Percentiles rank a stretch among this genome's conserved stretches.
phyloP scores from a whole-genome alignment of 2,329 filamentous ascomycete genomes.

The Colletotrichum sp. region DNA sequence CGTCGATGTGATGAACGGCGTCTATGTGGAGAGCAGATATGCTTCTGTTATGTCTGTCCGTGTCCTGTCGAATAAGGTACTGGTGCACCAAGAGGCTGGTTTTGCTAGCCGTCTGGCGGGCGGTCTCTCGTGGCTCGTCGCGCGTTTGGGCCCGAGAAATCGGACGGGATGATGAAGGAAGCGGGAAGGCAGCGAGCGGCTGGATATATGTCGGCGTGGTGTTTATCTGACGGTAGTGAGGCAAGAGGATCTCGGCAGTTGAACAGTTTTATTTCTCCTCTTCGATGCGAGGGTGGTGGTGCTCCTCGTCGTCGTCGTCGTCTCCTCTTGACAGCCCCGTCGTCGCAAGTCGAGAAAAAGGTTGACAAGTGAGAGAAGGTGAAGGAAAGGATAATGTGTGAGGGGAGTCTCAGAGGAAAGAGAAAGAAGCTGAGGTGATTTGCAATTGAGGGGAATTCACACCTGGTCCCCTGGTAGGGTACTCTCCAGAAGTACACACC shows the following conservation, averaged over 20 bases:
- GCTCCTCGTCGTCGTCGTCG: not conserved
- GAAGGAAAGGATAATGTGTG: not conserved
- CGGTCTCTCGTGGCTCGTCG: not conserved
- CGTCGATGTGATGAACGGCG: not conserved
- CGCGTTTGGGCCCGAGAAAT: not conserved
- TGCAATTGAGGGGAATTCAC: constrained; percentile 6
- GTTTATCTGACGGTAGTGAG: not conserved
- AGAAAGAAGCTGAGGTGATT: not conserved
- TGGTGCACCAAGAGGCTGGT: constrained; percentile 1
- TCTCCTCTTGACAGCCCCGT: constrained; percentile 8
- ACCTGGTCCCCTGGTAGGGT: not conserved
- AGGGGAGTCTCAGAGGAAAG: not conserved
- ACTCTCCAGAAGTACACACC: not conserved
- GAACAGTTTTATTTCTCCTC: not conserved
- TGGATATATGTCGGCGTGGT: not conserved
- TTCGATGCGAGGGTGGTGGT: not conserved
- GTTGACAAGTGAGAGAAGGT: not conserved
- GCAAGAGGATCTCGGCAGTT: not conserved
- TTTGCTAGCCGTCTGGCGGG: not conserved
- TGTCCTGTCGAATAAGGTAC: not conserved
- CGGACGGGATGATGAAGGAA: constrained; percentile 8
- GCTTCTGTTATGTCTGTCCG: not conserved
- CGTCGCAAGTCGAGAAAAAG: not conserved
- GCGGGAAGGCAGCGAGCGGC: not conserved
- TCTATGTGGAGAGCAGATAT: not conserved